phyloP scores from a whole-genome alignment of 2,329 filamentous ascomycete species.

The Phyllosticta citrichinensis region DNA sequence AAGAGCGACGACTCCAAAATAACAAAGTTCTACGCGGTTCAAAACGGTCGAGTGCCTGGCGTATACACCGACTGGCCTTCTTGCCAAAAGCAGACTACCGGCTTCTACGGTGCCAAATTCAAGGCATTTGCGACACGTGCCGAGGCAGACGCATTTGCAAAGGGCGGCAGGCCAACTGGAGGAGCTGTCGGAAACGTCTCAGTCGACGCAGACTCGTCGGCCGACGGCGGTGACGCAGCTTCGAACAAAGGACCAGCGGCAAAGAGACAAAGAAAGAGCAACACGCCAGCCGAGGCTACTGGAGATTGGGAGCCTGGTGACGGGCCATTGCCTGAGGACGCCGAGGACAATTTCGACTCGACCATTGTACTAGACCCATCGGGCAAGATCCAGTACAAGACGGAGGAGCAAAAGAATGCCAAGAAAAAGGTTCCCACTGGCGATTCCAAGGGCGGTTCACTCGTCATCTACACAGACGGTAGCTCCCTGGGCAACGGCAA shows the following conservation, averaged over 20 bases:
- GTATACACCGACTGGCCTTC: slow-evolving; percentile 59
- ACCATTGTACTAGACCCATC: slow-evolving; percentile 46
- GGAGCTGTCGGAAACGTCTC: slow-evolving; percentile 17
- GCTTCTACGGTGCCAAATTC: slow-evolving; percentile 55
- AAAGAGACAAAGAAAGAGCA: slow-evolving; percentile 31
- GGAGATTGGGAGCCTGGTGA: slow-evolving; percentile 33
- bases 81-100: slow-evolving; percentile 63
- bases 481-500: slow-evolving; percentile 51
- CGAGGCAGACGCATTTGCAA: slow-evolving; percentile 73
- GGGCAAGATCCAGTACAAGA: slow-evolving; percentile 47
- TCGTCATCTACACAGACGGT: slow-evolving; percentile 55
- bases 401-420: slow-evolving; percentile 35
- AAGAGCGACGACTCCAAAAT: neutral
- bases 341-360: slow-evolving; percentile 53
- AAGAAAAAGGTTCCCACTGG: slow-evolving; percentile 38
- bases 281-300: slow-evolving; percentile 22
- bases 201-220: slow-evolving; percentile 17
- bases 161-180: slow-evolving; percentile 18
- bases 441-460: slow-evolving; percentile 37
- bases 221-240: slow-evolving; percentile 13
- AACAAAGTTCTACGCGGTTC: slow-evolving; percentile 50
- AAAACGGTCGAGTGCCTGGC: slow-evolving; percentile 47
- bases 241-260: slow-evolving; percentile 16
- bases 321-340: slow-evolving; percentile 44
- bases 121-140: slow-evolving; percentile 38